phyloP scores from a whole-genome alignment of 331 rosid genomes.

The Malus hybrid region DNA sequence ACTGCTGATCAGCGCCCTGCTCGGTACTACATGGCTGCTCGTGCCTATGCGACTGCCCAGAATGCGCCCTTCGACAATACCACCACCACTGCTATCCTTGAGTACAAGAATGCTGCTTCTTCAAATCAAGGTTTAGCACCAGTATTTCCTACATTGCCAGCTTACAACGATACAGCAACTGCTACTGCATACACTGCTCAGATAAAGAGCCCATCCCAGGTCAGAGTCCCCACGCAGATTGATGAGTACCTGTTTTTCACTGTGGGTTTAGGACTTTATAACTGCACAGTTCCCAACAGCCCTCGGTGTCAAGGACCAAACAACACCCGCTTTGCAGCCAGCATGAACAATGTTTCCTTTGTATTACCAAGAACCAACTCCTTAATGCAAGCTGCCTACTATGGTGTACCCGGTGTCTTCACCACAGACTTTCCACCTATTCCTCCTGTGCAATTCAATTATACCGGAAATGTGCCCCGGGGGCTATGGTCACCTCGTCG shows the following conservation, averaged over 20 bases:
- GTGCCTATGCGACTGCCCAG: constrained; percentile 58
- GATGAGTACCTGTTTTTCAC: constrained; percentile 46
- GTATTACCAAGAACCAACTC: too few species aligned
- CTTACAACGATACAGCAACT: constrained; percentile 63
- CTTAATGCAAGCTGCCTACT: too few species aligned
- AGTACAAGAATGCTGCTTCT: constrained; percentile 48
- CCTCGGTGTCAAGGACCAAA: constrained; percentile 94
- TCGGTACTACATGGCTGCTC: constrained; percentile 69
- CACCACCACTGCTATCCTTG: constrained; percentile 87
- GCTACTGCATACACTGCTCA: constrained; percentile 49
- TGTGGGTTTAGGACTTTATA: constrained; percentile 73
- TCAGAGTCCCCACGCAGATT: constrained; percentile 29
- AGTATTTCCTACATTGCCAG: constrained; percentile 46
- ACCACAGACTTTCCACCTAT: too few species aligned
- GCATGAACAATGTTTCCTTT: too few species aligned
- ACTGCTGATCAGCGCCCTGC: constrained; percentile 71
- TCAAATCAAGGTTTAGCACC: constrained; percentile 36
- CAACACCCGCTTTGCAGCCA: too few species aligned
- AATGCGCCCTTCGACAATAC: constrained; percentile 89
- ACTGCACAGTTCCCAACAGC: constrained; percentile 73
- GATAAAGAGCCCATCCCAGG: constrained; percentile 45
- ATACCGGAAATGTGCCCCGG: too few species aligned
- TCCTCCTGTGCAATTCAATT: too few species aligned
- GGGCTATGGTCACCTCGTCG: constrained; percentile 67
- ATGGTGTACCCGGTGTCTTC: too few species aligned